Evolutionary conservation across 208 protist species (phyloP), one percentile per base, ranked within the genome.

Genomic region (Leishmania guyanensis): DNA sequence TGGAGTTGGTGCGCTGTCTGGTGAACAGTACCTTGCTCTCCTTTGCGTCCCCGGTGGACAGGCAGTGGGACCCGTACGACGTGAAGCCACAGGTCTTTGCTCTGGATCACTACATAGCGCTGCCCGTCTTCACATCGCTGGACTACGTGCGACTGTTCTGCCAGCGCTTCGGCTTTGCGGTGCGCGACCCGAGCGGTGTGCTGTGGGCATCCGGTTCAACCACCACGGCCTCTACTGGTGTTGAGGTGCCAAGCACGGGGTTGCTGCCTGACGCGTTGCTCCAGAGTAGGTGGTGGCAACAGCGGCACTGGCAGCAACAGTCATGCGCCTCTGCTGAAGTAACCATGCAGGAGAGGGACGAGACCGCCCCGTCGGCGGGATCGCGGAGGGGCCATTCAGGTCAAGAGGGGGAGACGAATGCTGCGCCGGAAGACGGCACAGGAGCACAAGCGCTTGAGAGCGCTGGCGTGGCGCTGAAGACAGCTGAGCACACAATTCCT

Each of bases 1-100:
- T 97, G 82, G 92, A 95, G 85, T 88, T 97, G 76, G 92, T 87
- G 66, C 90, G 92, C 39, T 91, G 91, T n/a, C 89, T 97, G 64
- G 78, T 97, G 72, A 82, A 80, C 72, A 90, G 89, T 73, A 91
- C 88, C 39, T 74, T 96, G 58, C 88, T 97, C 64, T 97, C 94
- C 12, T 79, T 97, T 51, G 94, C 94, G 22, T 93, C 93, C 17
- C 94, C 94, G 20, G 92, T 96, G 3, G 88, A 80, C 5, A 73
- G 78, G 22, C 26, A 14, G 62, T 97, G 92, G 92, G 94, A 97
- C 68, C 94, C 94, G 51, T 96, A 95, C 82, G 94, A 96, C 68
- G 91, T 94, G 29, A 95, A 96, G 84, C 93, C 94, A 78, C 94
- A 97, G 83, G 90, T 95, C 20, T 97, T 97, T 72, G 94, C 94